phyloP scores from a whole-genome alignment of 2,329 filamentous ascomycete genomes.

The Neonectria magnoliae region DNA sequence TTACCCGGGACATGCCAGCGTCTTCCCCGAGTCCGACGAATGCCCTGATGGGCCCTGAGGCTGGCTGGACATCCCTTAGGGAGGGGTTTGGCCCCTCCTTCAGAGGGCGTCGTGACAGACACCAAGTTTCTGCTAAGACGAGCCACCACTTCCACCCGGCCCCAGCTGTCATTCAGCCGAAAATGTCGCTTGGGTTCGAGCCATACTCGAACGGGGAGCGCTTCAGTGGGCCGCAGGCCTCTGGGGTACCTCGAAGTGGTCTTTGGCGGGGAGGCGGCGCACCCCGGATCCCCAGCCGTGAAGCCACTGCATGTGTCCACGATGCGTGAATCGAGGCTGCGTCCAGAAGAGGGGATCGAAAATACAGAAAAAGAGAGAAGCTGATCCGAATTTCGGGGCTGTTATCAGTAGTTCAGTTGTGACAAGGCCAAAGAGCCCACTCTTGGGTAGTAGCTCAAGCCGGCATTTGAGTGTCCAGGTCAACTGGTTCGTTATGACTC shows the following conservation, averaged over 20 bases:
- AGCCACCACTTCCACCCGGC: slow-evolving; percentile 31
- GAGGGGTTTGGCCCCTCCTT: slow-evolving; percentile 6
- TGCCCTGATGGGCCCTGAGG: slow-evolving; percentile 14
- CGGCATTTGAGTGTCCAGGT: slow-evolving; percentile 22
- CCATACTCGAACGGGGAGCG: slow-evolving; percentile 32
- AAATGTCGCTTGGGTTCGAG: slow-evolving; percentile 28
- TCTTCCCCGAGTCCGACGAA: slow-evolving; percentile 18
- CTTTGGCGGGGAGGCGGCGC: slow-evolving; percentile 30
- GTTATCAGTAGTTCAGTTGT: not conserved
- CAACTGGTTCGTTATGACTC: slow-evolving; percentile 14
- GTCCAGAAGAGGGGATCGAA: slow-evolving; percentile 7
- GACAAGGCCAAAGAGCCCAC: not conserved
- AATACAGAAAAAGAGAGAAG: slow-evolving; percentile 7
- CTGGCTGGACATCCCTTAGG: slow-evolving; percentile 6
- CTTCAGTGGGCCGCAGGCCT: slow-evolving; percentile 28
- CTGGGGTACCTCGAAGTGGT: slow-evolving; percentile 16
- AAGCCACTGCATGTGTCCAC: slow-evolving; percentile 35
- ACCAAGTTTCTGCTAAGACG: slow-evolving; percentile 28
- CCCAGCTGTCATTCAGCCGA: slow-evolving; percentile 38
- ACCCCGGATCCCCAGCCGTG: slow-evolving; percentile 40
- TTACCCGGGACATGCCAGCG: slow-evolving; percentile 10
- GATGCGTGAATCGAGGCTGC: slow-evolving; percentile 38
- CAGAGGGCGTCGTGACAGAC: slow-evolving; percentile 13
- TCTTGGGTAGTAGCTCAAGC: slow-evolving; percentile 18
- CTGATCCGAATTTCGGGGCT: not conserved